These are phyloP conservation scores for Micractinium conductrix DNA, from an alignment of 139 green algal species.

Conservation along the genomic window DNA sequence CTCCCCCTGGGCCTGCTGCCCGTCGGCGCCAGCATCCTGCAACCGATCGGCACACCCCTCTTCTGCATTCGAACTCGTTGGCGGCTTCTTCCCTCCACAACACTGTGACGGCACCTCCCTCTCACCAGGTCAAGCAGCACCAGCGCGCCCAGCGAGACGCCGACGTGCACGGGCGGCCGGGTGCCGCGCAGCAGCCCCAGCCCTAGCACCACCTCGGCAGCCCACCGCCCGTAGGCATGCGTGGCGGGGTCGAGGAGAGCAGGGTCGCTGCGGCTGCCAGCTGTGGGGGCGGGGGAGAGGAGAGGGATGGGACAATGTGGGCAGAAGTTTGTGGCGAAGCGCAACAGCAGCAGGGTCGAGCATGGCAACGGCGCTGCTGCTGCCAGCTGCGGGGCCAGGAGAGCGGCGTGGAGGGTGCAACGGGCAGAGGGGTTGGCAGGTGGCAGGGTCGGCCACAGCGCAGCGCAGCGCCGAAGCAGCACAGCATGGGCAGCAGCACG, in stretches of 20 bases:
- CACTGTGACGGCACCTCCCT: not conserved
- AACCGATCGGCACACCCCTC: too few relatives aligned
- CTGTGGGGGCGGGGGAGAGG: not conserved
- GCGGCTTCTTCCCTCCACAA: too few relatives aligned
- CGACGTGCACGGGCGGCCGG: not conserved
- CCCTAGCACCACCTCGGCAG: not conserved
- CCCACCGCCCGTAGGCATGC: not conserved
- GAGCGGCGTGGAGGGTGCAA: too few relatives aligned
- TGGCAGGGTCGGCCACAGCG: not conserved
- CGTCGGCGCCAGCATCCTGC: too few relatives aligned
- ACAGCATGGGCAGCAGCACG: not conserved
- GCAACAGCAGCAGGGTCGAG: not conserved
- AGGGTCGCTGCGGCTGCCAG: conserved; percentile 1
- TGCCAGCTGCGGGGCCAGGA: too few relatives aligned
- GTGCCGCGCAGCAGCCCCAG: not conserved
- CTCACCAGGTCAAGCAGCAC: not conserved
- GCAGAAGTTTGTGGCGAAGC: not conserved
- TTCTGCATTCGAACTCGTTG: too few relatives aligned
- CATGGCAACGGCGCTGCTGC: not conserved
- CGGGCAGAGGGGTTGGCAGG: too few relatives aligned
- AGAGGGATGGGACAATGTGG: not conserved
- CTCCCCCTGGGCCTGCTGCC: too few relatives aligned
- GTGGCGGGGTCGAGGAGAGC: not conserved
- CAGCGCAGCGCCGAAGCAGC: not conserved
- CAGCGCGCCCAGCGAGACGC: not conserved